These are phyloP conservation scores for Aspergillus sergii DNA, from an alignment of 2,329 filamentous ascomycete species.

Conservation along the genomic window DNA sequence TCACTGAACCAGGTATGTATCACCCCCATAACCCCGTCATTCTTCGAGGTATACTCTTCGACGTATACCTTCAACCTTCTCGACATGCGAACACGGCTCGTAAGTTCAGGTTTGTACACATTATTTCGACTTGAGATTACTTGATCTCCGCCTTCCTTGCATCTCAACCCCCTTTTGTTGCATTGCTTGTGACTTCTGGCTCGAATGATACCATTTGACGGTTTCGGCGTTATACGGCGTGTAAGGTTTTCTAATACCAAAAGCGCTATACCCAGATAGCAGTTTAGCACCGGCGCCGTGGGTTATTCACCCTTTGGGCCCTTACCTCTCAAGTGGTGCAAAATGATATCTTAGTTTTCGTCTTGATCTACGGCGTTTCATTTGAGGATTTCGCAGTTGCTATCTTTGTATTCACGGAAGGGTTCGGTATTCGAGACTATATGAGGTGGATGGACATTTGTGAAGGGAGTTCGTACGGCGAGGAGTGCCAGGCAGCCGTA, in stretches of 20 bases:
- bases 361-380: not conserved
- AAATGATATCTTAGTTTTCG: slow-evolving; percentile 1
- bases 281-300: slow-evolving; percentile 6
- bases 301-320: not conserved
- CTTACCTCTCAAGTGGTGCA: not conserved
- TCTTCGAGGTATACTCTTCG: slow-evolving; percentile 6
- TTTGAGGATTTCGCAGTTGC: not conserved
- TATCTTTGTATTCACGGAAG: not conserved
- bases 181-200: slow-evolving; percentile 6
- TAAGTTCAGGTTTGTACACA: slow-evolving; percentile 25
- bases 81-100: slow-evolving; percentile 7
- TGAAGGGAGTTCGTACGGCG: not conserved
- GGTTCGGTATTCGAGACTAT: not conserved
- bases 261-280: slow-evolving; percentile 9
- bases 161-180: not conserved
- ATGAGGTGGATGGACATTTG: not conserved
- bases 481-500: not conserved
- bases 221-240: slow-evolving; percentile 7
- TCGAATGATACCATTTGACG: slow-evolving; percentile 20
- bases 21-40: slow-evolving; percentile 1
- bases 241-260: slow-evolving; percentile 4
- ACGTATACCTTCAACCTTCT: slow-evolving; percentile 7
- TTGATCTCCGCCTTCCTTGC: slow-evolving; percentile 1
- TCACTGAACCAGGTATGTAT: slow-evolving; percentile 23
- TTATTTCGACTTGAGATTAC: not conserved